Evolutionary conservation across 2,329 filamentous ascomycete genomes (phyloP).

Genomic region (Ilyonectria sp.): DNA sequence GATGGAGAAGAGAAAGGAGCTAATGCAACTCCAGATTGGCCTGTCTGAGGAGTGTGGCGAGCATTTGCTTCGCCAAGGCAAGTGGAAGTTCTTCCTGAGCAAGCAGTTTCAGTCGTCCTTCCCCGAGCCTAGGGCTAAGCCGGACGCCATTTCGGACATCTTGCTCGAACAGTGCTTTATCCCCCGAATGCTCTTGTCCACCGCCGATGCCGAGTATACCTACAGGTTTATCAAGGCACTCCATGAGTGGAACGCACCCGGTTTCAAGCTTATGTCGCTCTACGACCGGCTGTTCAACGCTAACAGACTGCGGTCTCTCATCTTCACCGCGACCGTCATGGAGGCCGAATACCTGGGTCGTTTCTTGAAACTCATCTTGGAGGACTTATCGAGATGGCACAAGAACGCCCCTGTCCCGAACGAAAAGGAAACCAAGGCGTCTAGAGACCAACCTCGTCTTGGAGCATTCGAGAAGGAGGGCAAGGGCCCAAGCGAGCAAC

Average conservation of each 20-base stretch:
- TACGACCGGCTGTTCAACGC: constrained; percentile 89
- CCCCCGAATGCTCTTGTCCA: constrained; percentile 87
- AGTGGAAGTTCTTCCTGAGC: constrained; percentile 78
- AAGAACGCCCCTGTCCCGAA: constrained; percentile 73
- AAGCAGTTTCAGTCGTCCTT: constrained; percentile 89
- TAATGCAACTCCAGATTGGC: constrained; percentile 78
- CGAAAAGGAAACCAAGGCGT: constrained; percentile 52
- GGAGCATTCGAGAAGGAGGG: constrained; percentile 90
- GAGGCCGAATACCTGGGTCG: constrained; percentile 95
- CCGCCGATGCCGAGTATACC: constrained; percentile 89
- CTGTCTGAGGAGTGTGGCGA: constrained; percentile 81
- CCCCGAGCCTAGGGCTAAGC: constrained; percentile 72
- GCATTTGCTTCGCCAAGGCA: constrained; percentile 77
- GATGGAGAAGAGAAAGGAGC: constrained; percentile 74
- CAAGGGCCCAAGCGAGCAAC: constrained; percentile 61
- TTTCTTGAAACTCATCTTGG: constrained; percentile 86
- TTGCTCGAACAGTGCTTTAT: constrained; percentile 93
- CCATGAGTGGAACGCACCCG: constrained; percentile 86
- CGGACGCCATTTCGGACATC: constrained; percentile 78
- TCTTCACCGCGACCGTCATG: constrained; percentile 90
- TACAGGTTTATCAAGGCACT: constrained; percentile 90
- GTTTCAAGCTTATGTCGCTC: constrained; percentile 88
- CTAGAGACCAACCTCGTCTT: constrained; percentile 68
- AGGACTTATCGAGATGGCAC: constrained; percentile 89
- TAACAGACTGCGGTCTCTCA: constrained; percentile 83